Evolutionary conservation across 768 basidiomycete species (phyloP).

Genomic region (Goffeauzyma gilvescens): DNA sequence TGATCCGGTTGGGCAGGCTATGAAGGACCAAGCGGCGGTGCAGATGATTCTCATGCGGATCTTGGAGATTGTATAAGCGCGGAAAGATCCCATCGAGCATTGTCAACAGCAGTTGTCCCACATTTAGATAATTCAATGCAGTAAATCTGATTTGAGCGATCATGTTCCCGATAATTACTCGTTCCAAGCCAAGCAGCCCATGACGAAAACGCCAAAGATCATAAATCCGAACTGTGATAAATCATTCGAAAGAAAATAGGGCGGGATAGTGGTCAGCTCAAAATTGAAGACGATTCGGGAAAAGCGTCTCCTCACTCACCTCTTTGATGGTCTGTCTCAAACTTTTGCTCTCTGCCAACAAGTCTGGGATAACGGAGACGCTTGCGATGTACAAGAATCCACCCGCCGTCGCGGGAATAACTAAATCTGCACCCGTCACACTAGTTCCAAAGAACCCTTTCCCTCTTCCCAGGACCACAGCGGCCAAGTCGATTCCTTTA

Average conservation of each 20-base stretch:
- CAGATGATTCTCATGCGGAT: no score
- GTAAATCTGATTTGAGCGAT: no score
- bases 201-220: conserved; percentile 74
- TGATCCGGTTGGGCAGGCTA: no score
- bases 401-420: conserved; percentile 36
- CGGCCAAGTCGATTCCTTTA: conserved; percentile 42
- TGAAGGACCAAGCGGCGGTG: no score
- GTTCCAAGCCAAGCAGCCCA: conserved; percentile 38
- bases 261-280: neutral
- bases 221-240: conserved; percentile 63
- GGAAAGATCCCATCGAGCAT: no score
- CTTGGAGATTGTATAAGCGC: no score
- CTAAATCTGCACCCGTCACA: conserved; percentile 57
- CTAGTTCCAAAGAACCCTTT: conserved; percentile 68
- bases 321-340: conserved; percentile 76
- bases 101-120: no score
- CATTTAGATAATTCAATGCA: no score
- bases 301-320: conserved; percentile 36
- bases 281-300: neutral
- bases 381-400: conserved; percentile 87
- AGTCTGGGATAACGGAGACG: conserved; percentile 72
- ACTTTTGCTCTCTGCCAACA: conserved; percentile 72
- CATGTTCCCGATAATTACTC: no score
- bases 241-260: conserved; percentile 12
- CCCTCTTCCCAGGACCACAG: conserved; percentile 57